phyloP scores from a whole-genome alignment of 2,329 filamentous ascomycete species.

The Camillea tinctor region DNA sequence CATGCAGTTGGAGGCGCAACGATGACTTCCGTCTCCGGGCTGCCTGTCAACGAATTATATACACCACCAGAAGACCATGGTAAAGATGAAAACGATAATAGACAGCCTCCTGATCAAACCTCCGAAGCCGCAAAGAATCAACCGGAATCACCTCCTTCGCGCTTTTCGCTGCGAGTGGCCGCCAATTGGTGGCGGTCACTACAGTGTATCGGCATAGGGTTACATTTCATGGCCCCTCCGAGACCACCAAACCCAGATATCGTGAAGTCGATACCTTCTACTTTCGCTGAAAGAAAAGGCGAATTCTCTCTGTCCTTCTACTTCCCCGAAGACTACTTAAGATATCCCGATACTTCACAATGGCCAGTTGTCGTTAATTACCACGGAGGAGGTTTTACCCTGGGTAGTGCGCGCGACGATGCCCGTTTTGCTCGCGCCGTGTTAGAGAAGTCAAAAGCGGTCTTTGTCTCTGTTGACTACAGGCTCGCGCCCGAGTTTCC shows the following conservation, averaged over 20 bases:
- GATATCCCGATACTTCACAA: slow-evolving; percentile 22
- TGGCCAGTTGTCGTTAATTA: slow-evolving; percentile 62
- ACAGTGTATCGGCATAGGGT: slow-evolving; percentile 67
- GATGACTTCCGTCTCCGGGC: slow-evolving; percentile 24
- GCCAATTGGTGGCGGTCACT: slow-evolving; percentile 66
- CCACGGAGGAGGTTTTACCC: slow-evolving; percentile 66
- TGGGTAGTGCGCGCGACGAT: slow-evolving; percentile 63
- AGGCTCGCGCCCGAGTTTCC: slow-evolving; percentile 64
- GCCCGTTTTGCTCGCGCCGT: slow-evolving; percentile 58
- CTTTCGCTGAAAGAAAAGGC: slow-evolving; percentile 32
- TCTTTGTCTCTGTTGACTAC: slow-evolving; percentile 66
- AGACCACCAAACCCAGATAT: slow-evolving; percentile 61
- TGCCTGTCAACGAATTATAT: slow-evolving; percentile 6
- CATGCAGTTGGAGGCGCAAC: slow-evolving; percentile 1
- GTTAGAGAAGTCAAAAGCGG: slow-evolving; percentile 49
- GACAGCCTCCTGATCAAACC: slow-evolving; percentile 15
- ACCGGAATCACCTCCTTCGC: slow-evolving; percentile 36
- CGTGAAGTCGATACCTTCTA: slow-evolving; percentile 51
- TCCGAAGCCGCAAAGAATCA: slow-evolving; percentile 25
- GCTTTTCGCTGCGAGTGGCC: slow-evolving; percentile 62
- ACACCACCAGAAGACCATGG: not conserved
- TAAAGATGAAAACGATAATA: slow-evolving; percentile 5
- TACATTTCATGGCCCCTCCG: slow-evolving; percentile 62
- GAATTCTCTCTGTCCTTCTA: slow-evolving; percentile 43
- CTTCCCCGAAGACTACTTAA: slow-evolving; percentile 38